Evolutionary conservation across 805 yeast species (phyloP).

Genomic region (Sugiyamaella chiloensis): DNA sequence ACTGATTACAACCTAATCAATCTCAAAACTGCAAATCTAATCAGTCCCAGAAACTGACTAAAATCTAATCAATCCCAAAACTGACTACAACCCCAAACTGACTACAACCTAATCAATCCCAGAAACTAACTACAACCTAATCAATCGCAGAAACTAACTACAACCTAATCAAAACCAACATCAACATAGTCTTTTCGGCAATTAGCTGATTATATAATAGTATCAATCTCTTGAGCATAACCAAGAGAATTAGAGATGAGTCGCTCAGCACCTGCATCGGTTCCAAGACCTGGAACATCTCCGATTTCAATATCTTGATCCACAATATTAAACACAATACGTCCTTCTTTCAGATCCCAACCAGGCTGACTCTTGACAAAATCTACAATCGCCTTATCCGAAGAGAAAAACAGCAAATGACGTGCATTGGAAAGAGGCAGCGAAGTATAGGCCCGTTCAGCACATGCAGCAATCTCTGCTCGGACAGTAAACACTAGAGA

Average conservation of each 20-base stretch:
- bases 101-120: too few relatives aligned
- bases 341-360: constrained; percentile 56
- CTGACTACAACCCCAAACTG: too few relatives aligned
- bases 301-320: constrained; percentile 15
- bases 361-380: constrained; percentile 51
- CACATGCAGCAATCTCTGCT: constrained; percentile 77
- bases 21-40: too few relatives aligned
- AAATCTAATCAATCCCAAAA: too few relatives aligned
- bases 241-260: constrained; percentile 70
- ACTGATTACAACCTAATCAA: too few relatives aligned
- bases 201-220: constrained; percentile 56
- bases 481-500: constrained; percentile 77
- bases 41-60: too few relatives aligned
- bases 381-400: constrained; percentile 51
- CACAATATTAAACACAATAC: constrained; percentile 37
- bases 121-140: too few relatives aligned
- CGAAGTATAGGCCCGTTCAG: constrained; percentile 71
- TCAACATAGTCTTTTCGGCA: not conserved
- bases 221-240: constrained; percentile 89
- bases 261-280: constrained; percentile 30
- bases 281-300: constrained; percentile 21
- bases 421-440: constrained; percentile 83
- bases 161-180: not conserved
- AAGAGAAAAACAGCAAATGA: constrained; percentile 65
- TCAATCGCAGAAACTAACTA: too few relatives aligned